Percentiles rank a stretch among this genome's conserved stretches.
Conservation (phyloP, 768 basidiomycete genomes). For the Pleurotus eryngii region DNA sequence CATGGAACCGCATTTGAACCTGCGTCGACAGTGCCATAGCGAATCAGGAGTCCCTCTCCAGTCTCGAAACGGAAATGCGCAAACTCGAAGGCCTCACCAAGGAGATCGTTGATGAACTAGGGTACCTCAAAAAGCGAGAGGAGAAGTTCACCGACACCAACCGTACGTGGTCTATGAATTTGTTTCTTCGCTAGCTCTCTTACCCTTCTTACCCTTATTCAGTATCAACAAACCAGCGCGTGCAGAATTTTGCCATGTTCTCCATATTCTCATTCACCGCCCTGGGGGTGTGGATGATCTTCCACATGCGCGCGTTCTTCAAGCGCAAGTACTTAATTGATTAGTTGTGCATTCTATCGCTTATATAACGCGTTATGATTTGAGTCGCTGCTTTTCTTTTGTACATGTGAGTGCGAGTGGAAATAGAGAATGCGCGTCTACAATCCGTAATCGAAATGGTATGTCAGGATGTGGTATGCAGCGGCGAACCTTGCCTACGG, state of each 20-base stretch:
- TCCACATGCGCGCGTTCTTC: conserved; percentile 94
- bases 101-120: conserved; percentile 92
- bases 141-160: conserved; percentile 87
- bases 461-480: too few relatives aligned
- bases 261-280: conserved; percentile 73
- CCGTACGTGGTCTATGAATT: conserved; percentile 47
- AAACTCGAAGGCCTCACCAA: conserved; percentile 94
- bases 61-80: conserved; percentile 96
- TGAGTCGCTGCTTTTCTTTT: too few relatives aligned
- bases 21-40: conserved; percentile 78
- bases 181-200: neutral
- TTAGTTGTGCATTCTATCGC: conserved; percentile 21
- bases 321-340: conserved; percentile 94
- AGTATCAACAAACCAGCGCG: conserved; percentile 92
- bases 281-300: conserved; percentile 91
- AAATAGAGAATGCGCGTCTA: conserved; percentile 49
- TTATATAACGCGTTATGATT: neutral
- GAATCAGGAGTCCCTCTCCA: conserved; percentile 94
- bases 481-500: too few relatives aligned
- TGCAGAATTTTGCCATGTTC: conserved; percentile 92
- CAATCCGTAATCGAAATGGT: conserved; percentile 27
- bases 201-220: conserved; percentile 2
- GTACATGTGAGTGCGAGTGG: conserved; percentile 25
- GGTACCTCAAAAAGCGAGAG: conserved; percentile 88
- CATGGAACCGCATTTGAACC: neutral